These are phyloP conservation scores for Candida schatavii DNA, from an alignment of 805 yeast genomes.

Conservation along the genomic window DNA sequence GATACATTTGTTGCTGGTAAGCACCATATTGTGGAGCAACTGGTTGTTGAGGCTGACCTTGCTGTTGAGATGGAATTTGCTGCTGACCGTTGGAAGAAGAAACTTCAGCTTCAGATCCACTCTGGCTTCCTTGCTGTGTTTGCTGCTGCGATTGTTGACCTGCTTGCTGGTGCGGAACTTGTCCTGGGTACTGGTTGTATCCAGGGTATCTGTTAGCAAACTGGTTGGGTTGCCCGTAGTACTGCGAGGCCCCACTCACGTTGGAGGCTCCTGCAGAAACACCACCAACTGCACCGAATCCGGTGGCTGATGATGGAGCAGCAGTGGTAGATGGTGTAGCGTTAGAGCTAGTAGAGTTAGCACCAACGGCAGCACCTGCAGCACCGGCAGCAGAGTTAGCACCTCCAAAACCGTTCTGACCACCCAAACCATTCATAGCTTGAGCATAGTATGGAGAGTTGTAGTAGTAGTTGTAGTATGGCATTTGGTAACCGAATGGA, in stretches of 20 bases:
- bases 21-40: slow-evolving; percentile 41
- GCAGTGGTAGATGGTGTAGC: slow-evolving; percentile 8
- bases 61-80: slow-evolving; percentile 21
- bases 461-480: slow-evolving; percentile 41
- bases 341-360: slow-evolving; percentile 6
- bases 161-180: slow-evolving; percentile 15
- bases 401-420: slow-evolving; percentile 18
- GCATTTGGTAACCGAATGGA: slow-evolving; percentile 36
- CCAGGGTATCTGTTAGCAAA: slow-evolving; percentile 29
- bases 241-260: slow-evolving; percentile 19
- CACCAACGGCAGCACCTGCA: slow-evolving; percentile 11
- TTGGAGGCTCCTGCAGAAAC: slow-evolving; percentile 4
- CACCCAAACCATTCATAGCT: slow-evolving; percentile 23
- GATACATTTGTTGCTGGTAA: slow-evolving; percentile 41
- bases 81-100: slow-evolving; percentile 14
- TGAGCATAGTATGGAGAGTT: slow-evolving; percentile 38
- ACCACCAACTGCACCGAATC: slow-evolving; percentile 6
- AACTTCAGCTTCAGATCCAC: slow-evolving; percentile 4
- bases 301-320: slow-evolving; percentile 9
- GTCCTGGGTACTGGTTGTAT: slow-evolving; percentile 26
- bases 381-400: slow-evolving; percentile 10
- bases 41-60: slow-evolving; percentile 36
- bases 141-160: slow-evolving; percentile 18
- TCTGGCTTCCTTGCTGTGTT: slow-evolving; percentile 4
- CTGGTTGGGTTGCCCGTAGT: slow-evolving; percentile 28